Base-by-base conservation (phyloP, 1,139 yeast species). In the Fermentozyma sake region DNA sequence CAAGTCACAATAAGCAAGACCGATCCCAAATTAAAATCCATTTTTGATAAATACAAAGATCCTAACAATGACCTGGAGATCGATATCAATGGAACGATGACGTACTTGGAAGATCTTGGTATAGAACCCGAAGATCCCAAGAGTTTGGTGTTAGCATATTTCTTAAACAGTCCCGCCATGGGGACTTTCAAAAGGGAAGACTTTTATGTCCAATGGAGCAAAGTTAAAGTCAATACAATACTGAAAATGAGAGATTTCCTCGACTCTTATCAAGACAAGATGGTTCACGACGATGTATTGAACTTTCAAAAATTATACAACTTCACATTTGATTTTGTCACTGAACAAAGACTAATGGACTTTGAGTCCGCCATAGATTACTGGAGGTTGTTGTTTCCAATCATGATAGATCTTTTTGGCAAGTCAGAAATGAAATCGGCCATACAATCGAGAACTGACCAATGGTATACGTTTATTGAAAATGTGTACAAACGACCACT, bases 71-170 rank as follows among this genome's bases (percentile, higher is more conserved):
- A 39, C 2, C 42, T 41, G 6, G 38, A 72, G 29, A 67, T 65
- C 18, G 91, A 79, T 18, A 68, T 82, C 15, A 91, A 85, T 33
- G 96, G 96, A 0, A 80, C 96, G 0, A 55, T 89, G 12, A 43
- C 50, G 23, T 83, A 79, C 42, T 60, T 86, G 22, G 67, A 62
- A 7, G 95, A 81, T 44, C 55, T 89, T 28, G 75, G 72, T 0
- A 64, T 81, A 24, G 77, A 76, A 11, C 79, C 89, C 0, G 96
- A 89, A 41, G 89, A 89, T 46, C 63, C 75, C 6, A 68, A 44
- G 21, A 79, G 87, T 4, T 61, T 89, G 31, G 76, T 84, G 1
- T 54, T 89, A 11, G 87, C 94, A 1, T 76, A 72, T 44, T 66
- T 80, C 32, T 61, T 87, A 26, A 69, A 73, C 21, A 72, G 86